Percentiles rank a stretch among this genome's conserved stretches.
Evolutionary conservation across 306 rosid genomes (phyloP).

Genomic region (Begonia fuchsioides): DNA sequence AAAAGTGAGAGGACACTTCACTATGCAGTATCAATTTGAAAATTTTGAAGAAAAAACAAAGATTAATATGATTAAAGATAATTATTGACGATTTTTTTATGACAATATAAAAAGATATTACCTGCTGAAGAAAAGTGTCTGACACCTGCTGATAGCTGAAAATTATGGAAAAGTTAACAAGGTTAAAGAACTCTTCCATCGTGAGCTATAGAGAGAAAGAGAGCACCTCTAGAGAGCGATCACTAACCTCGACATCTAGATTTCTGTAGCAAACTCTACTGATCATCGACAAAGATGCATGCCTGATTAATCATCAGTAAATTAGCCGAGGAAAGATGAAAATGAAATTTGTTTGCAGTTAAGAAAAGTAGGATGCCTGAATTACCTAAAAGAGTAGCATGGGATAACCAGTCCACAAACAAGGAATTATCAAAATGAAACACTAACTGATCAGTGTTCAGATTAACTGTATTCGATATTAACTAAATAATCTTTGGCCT

Average conservation of each 20-base stretch:
- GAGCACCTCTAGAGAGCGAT: constrained; percentile 4
- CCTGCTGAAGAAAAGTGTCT: constrained; percentile 75
- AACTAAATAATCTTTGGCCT: too few species aligned
- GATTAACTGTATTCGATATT: too few species aligned
- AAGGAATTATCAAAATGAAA: background rate
- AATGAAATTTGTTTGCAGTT: background rate
- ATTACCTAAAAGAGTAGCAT: background rate
- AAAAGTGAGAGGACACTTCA: constrained; percentile 9
- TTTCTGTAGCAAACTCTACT: constrained; percentile 31
- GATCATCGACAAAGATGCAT: constrained; percentile 22
- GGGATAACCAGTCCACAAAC: background rate
- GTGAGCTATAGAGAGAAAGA: constrained; percentile 2
- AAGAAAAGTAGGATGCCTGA: background rate
- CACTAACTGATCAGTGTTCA: background rate
- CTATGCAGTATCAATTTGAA: background rate
- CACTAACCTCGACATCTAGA: constrained; percentile 49
- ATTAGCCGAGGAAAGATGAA: constrained; percentile 1
- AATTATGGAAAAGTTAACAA: constrained; percentile 16
- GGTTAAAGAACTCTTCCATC: constrained; percentile 6
- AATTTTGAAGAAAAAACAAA: background rate
- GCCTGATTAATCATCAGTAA: constrained; percentile 50
- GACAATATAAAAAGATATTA: constrained; percentile 7
- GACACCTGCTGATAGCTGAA: constrained; percentile 44
- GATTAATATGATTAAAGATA: constrained; percentile 6
- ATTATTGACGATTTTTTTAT: background rate